Evolutionary conservation across 768 basidiomycete species (phyloP), one percentile per base, ranked within the genome.

Genomic region (Psilocybe subaeruginosa): DNA sequence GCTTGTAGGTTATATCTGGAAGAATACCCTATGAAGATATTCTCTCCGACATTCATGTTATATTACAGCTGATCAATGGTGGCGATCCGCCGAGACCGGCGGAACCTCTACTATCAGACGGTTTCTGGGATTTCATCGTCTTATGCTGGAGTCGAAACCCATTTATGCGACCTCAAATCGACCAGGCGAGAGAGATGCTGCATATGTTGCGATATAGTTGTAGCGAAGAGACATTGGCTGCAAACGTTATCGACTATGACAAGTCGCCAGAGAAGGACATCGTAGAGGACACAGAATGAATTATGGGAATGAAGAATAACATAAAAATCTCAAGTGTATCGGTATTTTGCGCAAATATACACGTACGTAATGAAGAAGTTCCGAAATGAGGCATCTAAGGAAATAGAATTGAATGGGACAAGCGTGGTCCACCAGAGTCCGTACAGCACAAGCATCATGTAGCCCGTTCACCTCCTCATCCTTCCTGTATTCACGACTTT

Each of bases 401-500:
- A 23, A 23, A 23, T 23, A 23, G 23, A 23, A 23, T 23, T 23
- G 23, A 23, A 23, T 23, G 23, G 23, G 23, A 23, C 23, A 23
- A 23, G 23, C 23, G 23, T 23, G 23, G 23, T 23, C 23, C 23
- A 23, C 33, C 33, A 35, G 11, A 35, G 33, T 35, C 33, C 33
- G 7, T 35, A 35, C 11, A 11, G 11, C 33, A 11, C 23, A 23
- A 23, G 23, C 23, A 23, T 23, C 23, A 23, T 23, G 11, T 35
- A 35, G 33, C 11, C 33, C 33, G 11, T 35, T 43, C 14, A 43
- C 14, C 41, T 11, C 11, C 14, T 7, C 8, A 16, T 47, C n/a
- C 57, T 46, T 14, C 47, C 33, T 6, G 56, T 61, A 9, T 59
- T 54, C 11, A 51, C 60, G 6, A 60, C 48, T 23, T 56, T 60